phyloP scores from a whole-genome alignment of 345 rosid species.

The Laguncularia racemosa region DNA sequence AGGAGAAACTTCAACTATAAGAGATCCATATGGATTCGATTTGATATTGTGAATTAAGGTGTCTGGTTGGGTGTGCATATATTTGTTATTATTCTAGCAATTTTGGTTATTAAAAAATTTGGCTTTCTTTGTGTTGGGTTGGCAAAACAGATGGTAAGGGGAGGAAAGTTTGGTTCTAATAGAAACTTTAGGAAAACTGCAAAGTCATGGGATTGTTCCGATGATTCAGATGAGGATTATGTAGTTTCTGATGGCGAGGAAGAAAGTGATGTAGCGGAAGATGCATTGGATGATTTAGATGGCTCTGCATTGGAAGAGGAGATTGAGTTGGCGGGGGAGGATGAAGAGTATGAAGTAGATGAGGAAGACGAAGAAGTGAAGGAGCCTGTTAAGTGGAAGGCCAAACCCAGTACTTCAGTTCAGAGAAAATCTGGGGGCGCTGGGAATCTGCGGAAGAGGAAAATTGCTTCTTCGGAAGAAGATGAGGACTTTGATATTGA shows the following conservation, averaged over 20 bases:
- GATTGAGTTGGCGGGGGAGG: slow-evolving; percentile 22
- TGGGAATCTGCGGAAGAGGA: slow-evolving; percentile 20
- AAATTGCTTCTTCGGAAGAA: slow-evolving; percentile 11
- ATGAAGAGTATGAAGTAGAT: slow-evolving; percentile 2
- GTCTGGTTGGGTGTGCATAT: slow-evolving; percentile 6
- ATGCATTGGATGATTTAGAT: slow-evolving; percentile 51
- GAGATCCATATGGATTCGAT: slow-evolving; percentile 5
- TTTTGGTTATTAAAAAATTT: slow-evolving; percentile 18
- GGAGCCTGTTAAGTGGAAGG: slow-evolving; percentile 32
- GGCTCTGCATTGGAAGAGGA: slow-evolving; percentile 51
- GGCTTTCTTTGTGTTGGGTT: slow-evolving; percentile 5
- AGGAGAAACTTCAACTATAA: not conserved
- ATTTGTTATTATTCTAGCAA: slow-evolving; percentile 18
- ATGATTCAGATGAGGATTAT: slow-evolving; percentile 97
- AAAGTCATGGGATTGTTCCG: slow-evolving; percentile 61
- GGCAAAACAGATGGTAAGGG: slow-evolving; percentile 70
- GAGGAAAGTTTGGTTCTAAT: slow-evolving; percentile 44
- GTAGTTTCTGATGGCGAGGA: slow-evolving; percentile 53
- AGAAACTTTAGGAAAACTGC: slow-evolving; percentile 37
- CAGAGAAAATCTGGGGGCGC: slow-evolving; percentile 4
- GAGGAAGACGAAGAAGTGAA: slow-evolving; percentile 28
- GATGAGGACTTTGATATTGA: slow-evolving; percentile 24
- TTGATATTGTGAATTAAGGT: not conserved
- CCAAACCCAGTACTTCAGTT: slow-evolving; percentile 16
- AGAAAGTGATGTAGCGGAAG: slow-evolving; percentile 55